These are phyloP conservation scores for Bruguiera hainesii DNA, from an alignment of 441 rosid species.

Conservation along the genomic window DNA sequence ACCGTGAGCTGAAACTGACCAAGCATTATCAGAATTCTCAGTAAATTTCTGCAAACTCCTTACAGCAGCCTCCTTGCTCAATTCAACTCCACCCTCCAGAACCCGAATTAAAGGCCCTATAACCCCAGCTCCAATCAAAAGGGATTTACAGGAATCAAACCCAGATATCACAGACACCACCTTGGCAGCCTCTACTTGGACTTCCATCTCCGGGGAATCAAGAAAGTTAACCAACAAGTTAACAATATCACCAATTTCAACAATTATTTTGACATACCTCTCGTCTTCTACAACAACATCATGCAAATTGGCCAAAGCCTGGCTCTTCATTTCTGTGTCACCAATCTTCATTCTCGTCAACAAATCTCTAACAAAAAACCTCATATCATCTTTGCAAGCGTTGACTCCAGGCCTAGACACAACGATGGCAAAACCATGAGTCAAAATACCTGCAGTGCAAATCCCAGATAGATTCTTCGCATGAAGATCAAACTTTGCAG, in stretches of 20 bases:
- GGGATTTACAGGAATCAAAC: conserved; percentile 44
- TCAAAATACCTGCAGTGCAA: conserved; percentile 57
- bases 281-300: conserved; percentile 55
- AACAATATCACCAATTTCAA: conserved; percentile 51
- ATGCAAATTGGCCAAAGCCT: conserved; percentile 53
- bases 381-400: conserved; percentile 74
- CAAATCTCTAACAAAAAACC: conserved; percentile 78
- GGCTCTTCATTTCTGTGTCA: conserved; percentile 72
- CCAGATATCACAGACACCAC: conserved; percentile 52
- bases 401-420: conserved; percentile 61
- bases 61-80: conserved; percentile 52
- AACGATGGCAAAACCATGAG: conserved; percentile 65
- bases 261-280: conserved; percentile 45
- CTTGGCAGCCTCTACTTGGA: conserved; percentile 62
- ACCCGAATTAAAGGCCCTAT: conserved; percentile 71
- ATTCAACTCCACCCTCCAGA: conserved; percentile 52
- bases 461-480: conserved; percentile 55
- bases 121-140: conserved; percentile 59
- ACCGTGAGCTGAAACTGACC: conserved; percentile 96
- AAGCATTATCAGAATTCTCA: conserved; percentile 77
- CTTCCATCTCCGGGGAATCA: conserved; percentile 42
- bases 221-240: conserved; percentile 50
- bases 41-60: conserved; percentile 67
- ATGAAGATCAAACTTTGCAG: conserved; percentile 50
- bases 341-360: conserved; percentile 90